phyloP scores from a whole-genome alignment of 768 basidiomycete species.

The Mycena epipterygia region DNA sequence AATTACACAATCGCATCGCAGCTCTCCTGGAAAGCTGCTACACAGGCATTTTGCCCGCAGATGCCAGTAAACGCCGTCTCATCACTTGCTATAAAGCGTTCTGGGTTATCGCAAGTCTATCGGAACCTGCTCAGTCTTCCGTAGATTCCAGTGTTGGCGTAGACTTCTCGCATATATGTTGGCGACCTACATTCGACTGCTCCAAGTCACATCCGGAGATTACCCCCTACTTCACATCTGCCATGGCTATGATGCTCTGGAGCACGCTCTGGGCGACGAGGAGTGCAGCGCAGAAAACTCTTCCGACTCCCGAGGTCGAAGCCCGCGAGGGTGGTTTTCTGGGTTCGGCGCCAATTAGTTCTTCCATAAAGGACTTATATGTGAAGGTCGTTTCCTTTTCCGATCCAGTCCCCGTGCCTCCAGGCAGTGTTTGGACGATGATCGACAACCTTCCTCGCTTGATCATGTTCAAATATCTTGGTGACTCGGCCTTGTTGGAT shows the following conservation, averaged over 20 bases:
- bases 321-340: background rate
- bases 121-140: background rate
- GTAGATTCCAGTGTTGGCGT: background rate
- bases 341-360: background rate
- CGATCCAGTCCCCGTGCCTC: background rate
- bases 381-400: background rate
- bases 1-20: background rate
- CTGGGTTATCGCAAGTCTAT: constrained; percentile 6
- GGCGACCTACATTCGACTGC: background rate
- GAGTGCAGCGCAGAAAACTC: background rate
- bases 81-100: constrained; percentile 6
- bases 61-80: background rate
- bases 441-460: background rate
- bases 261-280: background rate
- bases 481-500: background rate
- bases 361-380: background rate
- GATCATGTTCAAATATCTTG: background rate
- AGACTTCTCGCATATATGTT: background rate
- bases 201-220: background rate
- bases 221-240: background rate
- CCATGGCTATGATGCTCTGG: background rate
- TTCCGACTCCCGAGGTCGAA: background rate
- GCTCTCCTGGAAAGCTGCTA: constrained; percentile 5
- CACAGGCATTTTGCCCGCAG: background rate
- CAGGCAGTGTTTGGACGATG: background rate